These are phyloP conservation scores for Podila minutissima DNA, from an alignment of 192 early-diverging fungal genomes.

Conservation along the genomic window DNA sequence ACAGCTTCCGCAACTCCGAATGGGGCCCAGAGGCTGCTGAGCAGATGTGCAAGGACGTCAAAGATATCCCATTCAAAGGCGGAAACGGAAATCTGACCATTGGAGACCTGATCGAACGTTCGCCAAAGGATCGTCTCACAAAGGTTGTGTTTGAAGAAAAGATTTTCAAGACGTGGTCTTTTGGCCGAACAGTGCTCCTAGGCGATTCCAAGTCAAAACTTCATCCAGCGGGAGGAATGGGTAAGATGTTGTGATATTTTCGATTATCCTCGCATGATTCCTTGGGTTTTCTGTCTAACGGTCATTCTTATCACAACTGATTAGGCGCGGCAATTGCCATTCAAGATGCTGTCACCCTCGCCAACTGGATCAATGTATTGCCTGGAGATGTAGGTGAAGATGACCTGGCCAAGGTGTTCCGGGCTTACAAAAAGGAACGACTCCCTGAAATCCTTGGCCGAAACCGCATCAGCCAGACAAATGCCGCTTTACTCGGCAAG, in stretches of 20 bases:
- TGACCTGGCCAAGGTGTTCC: neutral
- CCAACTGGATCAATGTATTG: conserved; percentile 27
- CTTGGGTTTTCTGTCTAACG: neutral
- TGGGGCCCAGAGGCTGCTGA: conserved; percentile 26
- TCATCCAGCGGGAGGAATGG: neutral
- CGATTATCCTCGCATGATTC: neutral
- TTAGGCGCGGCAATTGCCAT: conserved; percentile 21
- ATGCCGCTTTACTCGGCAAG: too few relatives aligned
- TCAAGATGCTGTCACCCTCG: conserved; percentile 27
- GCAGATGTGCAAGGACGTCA: neutral
- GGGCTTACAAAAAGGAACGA: conserved; percentile 16
- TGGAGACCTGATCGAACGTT: conserved; percentile 22
- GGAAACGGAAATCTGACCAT: conserved; percentile 2
- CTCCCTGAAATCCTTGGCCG: too few relatives aligned
- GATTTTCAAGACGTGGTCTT: conserved; percentile 26
- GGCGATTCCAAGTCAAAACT: conserved; percentile 15
- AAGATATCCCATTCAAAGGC: conserved; percentile 6
- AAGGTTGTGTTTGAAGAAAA: conserved; percentile 24
- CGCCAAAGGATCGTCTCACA: conserved; percentile 18
- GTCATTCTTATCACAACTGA: neutral
- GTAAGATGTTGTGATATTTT: neutral
- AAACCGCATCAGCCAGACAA: too few relatives aligned
- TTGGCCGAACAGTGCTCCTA: conserved; percentile 7
- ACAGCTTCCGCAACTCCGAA: conserved; percentile 8
- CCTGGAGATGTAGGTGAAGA: neutral